These are phyloP conservation scores for Diaporthe citrichinensis DNA, from an alignment of 2,329 filamentous ascomycete genomes.

Conservation along the genomic window DNA sequence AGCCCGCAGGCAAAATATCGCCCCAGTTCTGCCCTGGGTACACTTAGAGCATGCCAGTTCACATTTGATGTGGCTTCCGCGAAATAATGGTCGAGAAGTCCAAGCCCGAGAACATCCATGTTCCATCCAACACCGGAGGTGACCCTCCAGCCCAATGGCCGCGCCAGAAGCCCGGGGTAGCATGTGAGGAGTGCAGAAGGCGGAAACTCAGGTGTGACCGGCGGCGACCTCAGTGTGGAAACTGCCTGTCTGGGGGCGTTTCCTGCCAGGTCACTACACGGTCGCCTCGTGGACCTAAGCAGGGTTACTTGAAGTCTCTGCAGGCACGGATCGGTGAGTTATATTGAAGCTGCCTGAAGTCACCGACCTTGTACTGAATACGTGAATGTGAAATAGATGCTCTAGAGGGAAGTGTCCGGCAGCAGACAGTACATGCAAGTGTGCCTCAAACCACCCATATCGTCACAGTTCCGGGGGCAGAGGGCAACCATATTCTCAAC, in stretches of 20 bases:
- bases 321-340: conserved; percentile 46
- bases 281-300: conserved; percentile 43
- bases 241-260: background rate
- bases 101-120: background rate
- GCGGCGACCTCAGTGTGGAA: conserved; percentile 7
- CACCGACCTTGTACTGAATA: background rate
- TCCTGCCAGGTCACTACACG: conserved; percentile 9
- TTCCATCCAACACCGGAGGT: background rate
- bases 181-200: conserved; percentile 32
- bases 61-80: background rate
- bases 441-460: background rate
- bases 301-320: conserved; percentile 45
- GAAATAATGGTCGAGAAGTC: background rate
- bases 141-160: background rate
- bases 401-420: conserved; percentile 19
- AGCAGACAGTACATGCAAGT: background rate
- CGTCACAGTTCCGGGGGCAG: background rate
- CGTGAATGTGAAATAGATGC: background rate
- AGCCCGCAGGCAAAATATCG: background rate
- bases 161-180: conserved; percentile 4
- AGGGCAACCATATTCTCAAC: background rate
- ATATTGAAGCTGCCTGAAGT: background rate
- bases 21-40: background rate
- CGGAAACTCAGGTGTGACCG: conserved; percentile 35
- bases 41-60: background rate